A percentile compares a stretch with the other conserved stretches of the same genome.
Evolutionary conservation across 768 basidiomycete genomes (phyloP).

Genomic region (Kwoniella bestiolae): DNA sequence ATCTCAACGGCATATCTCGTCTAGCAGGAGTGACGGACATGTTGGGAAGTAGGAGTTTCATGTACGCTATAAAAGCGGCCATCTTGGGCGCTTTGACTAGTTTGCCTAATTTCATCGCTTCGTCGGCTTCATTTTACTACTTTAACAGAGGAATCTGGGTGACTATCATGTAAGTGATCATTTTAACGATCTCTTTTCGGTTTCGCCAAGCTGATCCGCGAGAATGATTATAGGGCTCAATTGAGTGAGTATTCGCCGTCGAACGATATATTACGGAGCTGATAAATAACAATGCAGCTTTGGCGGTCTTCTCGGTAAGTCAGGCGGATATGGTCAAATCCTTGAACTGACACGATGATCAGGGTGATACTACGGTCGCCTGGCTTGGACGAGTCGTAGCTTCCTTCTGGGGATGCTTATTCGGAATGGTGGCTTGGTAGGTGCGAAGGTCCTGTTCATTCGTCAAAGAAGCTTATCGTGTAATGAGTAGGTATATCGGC

Average conservation of each 20-base stretch:
- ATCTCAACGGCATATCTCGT: conserved; percentile 37
- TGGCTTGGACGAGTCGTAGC: conserved; percentile 47
- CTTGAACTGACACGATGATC: not conserved
- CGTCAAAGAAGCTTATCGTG: not conserved
- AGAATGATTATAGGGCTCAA: conserved; percentile 47
- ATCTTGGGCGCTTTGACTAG: conserved; percentile 43
- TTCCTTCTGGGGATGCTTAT: conserved; percentile 51
- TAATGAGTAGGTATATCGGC: conserved; percentile 43
- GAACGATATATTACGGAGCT: not conserved
- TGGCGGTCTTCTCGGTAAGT: conserved; percentile 47
- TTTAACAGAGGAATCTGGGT: conserved; percentile 50
- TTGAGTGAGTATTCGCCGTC: conserved; percentile 30
- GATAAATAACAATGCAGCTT: conserved; percentile 26
- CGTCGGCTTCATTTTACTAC: conserved; percentile 49
- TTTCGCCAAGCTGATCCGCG: not conserved
- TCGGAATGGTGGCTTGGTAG: conserved; percentile 52
- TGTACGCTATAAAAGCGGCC: conserved; percentile 54
- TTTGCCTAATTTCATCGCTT: conserved; percentile 48
- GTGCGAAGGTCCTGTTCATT: conserved; percentile 1
- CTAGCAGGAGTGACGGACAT: conserved; percentile 33
- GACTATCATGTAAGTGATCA: conserved; percentile 43
- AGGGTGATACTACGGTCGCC: conserved; percentile 51
- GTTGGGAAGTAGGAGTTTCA: conserved; percentile 43
- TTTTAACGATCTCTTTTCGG: too few species aligned
- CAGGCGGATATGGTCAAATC: not conserved